Percentiles rank a stretch among this genome's conserved stretches.
Conservation (phyloP, 1,284 basidiomycete species). For the Sanghuangporus baumii region DNA sequence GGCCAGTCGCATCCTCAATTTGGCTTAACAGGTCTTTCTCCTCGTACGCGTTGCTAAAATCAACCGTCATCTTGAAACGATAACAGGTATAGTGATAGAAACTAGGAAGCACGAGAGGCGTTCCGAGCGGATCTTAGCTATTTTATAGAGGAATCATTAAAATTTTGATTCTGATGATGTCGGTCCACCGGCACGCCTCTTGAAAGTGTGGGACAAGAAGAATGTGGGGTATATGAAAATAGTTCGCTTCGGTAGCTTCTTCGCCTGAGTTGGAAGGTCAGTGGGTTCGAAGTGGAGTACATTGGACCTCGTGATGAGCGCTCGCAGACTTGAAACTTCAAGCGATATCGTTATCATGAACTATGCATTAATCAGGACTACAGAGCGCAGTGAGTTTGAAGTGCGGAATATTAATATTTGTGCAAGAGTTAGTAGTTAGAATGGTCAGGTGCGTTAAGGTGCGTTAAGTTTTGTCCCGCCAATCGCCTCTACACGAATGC, state of each 20-base stretch:
- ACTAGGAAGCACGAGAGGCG: neutral
- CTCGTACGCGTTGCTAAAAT: neutral
- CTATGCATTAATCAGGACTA: too few species aligned
- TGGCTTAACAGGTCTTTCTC: slow-evolving; percentile 3
- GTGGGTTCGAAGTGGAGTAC: neutral
- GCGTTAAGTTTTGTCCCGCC: neutral
- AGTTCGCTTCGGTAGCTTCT: neutral
- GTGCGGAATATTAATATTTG: too few species aligned
- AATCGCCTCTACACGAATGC: neutral
- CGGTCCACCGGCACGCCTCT: neutral
- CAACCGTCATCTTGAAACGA: neutral
- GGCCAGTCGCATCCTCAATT: slow-evolving; percentile 11
- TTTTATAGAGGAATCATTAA: neutral
- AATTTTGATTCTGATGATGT: neutral
- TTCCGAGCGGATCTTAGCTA: neutral
- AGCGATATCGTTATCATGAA: neutral
- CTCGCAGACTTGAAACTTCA: neutral
- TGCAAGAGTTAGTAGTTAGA: too few species aligned
- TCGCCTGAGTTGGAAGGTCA: neutral
- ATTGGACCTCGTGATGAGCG: neutral
- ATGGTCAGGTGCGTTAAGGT: too few species aligned
- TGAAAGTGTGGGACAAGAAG: neutral
- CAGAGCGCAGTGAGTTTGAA: too few species aligned
- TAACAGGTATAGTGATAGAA: neutral
- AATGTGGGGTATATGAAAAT: neutral